Evolutionary conservation across 805 yeast species (phyloP).

Genomic region (Monosporozyma aquatica): DNA sequence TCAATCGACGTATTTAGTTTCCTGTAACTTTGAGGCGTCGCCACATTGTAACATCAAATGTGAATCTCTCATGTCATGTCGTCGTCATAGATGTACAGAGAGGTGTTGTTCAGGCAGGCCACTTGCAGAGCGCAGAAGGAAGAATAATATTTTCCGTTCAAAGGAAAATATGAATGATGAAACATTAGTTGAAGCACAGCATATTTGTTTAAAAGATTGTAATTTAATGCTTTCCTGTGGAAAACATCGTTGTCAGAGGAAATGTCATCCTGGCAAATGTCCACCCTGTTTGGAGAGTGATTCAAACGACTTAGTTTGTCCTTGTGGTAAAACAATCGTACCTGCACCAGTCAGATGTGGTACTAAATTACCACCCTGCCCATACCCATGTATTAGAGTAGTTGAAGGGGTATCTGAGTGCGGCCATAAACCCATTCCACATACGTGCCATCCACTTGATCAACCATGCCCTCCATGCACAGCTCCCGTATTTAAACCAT

Average conservation of each 20-base stretch:
- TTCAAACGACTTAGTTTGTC: constrained; percentile 69
- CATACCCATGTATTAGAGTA: constrained; percentile 51
- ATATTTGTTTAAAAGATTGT: constrained; percentile 63
- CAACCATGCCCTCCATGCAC: constrained; percentile 73
- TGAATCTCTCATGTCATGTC: constrained; percentile 64
- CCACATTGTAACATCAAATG: constrained; percentile 70
- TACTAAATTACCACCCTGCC: constrained; percentile 53
- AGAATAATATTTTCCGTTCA: constrained; percentile 28
- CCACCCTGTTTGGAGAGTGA: constrained; percentile 72
- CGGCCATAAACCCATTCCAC: constrained; percentile 65
- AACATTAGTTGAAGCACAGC: constrained; percentile 60
- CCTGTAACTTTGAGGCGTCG: constrained; percentile 49
- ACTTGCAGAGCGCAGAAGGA: constrained; percentile 43
- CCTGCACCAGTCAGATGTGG: constrained; percentile 86
- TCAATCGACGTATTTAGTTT: constrained; percentile 44
- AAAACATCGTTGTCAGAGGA: constrained; percentile 55
- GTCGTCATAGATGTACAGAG: constrained; percentile 65
- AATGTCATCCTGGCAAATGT: constrained; percentile 76
- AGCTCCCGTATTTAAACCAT: constrained; percentile 41
- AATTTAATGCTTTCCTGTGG: constrained; percentile 55
- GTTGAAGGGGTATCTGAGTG: constrained; percentile 36
- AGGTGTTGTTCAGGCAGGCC: constrained; percentile 66
- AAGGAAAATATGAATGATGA: constrained; percentile 36
- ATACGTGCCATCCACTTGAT: constrained; percentile 64
- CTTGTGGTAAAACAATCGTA: constrained; percentile 71